A percentile compares a stretch with the other conserved stretches of the same genome.
Conservation (phyloP, 75 land plant species). For the Cunninghamia lanceolata region DNA sequence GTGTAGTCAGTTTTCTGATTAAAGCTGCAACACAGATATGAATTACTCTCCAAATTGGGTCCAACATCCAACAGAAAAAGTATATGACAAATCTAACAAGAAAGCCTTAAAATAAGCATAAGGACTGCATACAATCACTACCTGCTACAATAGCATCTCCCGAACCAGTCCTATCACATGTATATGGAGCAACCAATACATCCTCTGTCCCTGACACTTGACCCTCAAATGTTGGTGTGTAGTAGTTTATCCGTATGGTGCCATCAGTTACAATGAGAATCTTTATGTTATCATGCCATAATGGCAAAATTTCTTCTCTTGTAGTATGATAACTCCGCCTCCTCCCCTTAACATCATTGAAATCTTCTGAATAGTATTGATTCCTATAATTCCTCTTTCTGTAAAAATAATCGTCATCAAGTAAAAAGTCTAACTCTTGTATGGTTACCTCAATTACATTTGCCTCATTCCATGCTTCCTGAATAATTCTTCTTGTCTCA, state of each 20-base stretch:
- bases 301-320: conserved; percentile 70
- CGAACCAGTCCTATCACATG: conserved; percentile 96
- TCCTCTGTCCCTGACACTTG: conserved; percentile 91
- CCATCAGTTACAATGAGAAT: conserved; percentile 92
- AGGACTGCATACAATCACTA: neutral
- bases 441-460: conserved; percentile 75
- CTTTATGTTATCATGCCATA: conserved; percentile 89
- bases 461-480: conserved; percentile 75
- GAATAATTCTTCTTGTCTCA: conserved; percentile 56
- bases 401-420: conserved; percentile 71
- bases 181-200: conserved; percentile 73
- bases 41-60: neutral
- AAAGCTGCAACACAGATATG: conserved; percentile 41
- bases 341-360: neutral
- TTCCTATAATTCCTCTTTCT: conserved; percentile 45
- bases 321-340: conserved; percentile 79
- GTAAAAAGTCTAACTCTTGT: conserved; percentile 82
- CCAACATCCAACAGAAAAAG: neutral
- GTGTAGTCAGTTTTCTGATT: conserved; percentile 72
- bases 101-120: neutral
- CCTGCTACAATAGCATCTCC: conserved; percentile 93
- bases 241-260: conserved; percentile 81
- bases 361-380: conserved; percentile 49
- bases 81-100: neutral
- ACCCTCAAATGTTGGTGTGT: conserved; percentile 85